Evolutionary conservation across 2,329 filamentous ascomycete genomes (phyloP).

Genomic region (Fusarium praegraminearum): DNA sequence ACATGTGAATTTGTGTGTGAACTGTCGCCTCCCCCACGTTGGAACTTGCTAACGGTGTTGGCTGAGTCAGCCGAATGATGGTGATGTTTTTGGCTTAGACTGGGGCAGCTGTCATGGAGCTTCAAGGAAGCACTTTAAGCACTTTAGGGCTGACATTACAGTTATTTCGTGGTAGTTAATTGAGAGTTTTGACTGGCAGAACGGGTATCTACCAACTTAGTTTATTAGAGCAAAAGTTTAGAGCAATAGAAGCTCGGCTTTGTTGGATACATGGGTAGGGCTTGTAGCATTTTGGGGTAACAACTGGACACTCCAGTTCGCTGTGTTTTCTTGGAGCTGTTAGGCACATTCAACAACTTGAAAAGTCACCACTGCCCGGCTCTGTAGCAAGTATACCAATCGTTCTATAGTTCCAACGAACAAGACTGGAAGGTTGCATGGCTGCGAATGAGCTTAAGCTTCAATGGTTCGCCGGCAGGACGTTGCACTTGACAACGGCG

Average conservation of each 20-base stretch:
- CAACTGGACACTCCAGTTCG: not conserved
- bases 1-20: constrained; percentile 19
- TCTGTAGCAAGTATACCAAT: not conserved
- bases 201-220: not conserved
- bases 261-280: not conserved
- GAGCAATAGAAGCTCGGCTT: not conserved
- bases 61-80: constrained; percentile 23
- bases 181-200: not conserved
- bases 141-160: not conserved
- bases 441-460: not conserved
- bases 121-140: not conserved
- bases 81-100: not conserved
- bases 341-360: not conserved
- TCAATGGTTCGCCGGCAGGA: not conserved
- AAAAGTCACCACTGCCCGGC: not conserved
- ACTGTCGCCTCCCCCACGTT: constrained; percentile 35
- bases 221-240: no score
- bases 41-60: not conserved
- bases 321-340: not conserved
- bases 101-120: not conserved
- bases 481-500: not conserved
- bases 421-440: not conserved
- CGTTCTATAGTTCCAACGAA: not conserved
- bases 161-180: not conserved
- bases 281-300: not conserved